Percentiles rank a stretch among this genome's conserved stretches.
Conservation (phyloP, 805 yeast genomes). For the Clavispora asparagi region DNA sequence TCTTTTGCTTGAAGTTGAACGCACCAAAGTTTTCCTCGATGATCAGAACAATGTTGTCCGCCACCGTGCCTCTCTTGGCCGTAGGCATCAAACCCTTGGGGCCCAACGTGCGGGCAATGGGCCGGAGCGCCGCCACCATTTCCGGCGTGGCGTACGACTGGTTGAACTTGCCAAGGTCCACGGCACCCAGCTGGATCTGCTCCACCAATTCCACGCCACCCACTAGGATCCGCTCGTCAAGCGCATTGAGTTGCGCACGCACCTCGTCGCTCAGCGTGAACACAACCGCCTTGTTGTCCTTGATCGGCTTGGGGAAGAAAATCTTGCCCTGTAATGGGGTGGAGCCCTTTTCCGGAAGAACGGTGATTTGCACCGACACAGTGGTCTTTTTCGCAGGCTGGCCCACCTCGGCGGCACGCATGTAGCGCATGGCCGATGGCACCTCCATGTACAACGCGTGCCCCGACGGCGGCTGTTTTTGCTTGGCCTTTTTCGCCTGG, state of each 20-base stretch:
- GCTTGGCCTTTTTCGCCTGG: constrained; percentile 7
- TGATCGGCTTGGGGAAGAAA: constrained; percentile 66
- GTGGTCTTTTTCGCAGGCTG: constrained; percentile 68
- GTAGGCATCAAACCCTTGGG: constrained; percentile 88
- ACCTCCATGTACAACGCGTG: constrained; percentile 69
- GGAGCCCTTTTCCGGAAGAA: constrained; percentile 72
- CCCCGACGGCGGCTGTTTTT: constrained; percentile 30
- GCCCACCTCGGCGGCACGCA: constrained; percentile 91
- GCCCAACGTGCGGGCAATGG: constrained; percentile 77
- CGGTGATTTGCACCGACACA: constrained; percentile 53
- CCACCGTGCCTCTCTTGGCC: constrained; percentile 80
- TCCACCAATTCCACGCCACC: constrained; percentile 74
- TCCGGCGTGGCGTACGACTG: constrained; percentile 85
- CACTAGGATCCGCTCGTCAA: constrained; percentile 52
- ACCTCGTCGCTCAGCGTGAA: constrained; percentile 56
- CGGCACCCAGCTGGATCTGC: constrained; percentile 46
- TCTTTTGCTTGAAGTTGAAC: constrained; percentile 73
- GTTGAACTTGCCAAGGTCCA: constrained; percentile 52
- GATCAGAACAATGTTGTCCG: constrained; percentile 53
- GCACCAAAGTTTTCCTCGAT: constrained; percentile 59
- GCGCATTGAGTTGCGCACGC: constrained; percentile 46
- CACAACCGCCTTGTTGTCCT: constrained; percentile 59
- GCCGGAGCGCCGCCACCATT: constrained; percentile 54
- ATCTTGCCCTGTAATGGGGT: constrained; percentile 70
- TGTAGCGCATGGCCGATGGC: constrained; percentile 65